Evolutionary conservation across 2,329 filamentous ascomycete species (phyloP).

Genomic region (Cytospora piceicola): DNA sequence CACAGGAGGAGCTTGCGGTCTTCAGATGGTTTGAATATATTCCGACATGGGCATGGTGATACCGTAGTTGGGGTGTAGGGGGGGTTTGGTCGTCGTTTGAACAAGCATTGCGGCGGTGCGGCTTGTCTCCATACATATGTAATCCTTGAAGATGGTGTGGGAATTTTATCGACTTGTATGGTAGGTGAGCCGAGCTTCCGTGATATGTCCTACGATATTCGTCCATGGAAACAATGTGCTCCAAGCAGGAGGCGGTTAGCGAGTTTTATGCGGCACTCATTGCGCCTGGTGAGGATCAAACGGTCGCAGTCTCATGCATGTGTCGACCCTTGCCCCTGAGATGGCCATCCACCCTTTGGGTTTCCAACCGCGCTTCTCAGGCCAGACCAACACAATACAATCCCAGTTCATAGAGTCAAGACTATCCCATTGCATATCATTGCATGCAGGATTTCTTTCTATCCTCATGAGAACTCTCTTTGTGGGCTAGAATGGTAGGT

Average conservation of each 20-base stretch:
- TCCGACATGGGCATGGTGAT: neutral
- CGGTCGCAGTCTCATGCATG: conserved; percentile 19
- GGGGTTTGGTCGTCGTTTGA: conserved; percentile 10
- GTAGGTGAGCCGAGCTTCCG: conserved; percentile 20
- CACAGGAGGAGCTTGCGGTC: neutral
- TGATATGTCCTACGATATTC: neutral
- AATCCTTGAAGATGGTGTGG: neutral
- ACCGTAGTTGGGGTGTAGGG: neutral
- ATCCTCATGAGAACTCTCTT: no score
- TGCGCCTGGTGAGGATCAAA: conserved; percentile 19
- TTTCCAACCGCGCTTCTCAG: neutral
- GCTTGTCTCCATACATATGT: neutral
- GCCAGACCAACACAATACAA: neutral
- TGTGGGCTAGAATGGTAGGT: no score
- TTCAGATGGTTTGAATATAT: conserved; percentile 15
- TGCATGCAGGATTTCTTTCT: no score
- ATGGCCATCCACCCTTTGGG: neutral
- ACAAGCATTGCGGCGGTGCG: conserved; percentile 12
- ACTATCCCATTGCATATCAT: no score
- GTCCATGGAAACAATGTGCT: neutral
- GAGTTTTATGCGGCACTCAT: conserved; percentile 9
- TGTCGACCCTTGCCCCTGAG: neutral
- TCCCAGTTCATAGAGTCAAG: no score
- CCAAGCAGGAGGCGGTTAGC: neutral
- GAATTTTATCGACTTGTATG: neutral